Percentiles rank a stretch among this genome's conserved stretches.
Evolutionary conservation across 2,329 filamentous ascomycete genomes (phyloP).

Genomic region (Calonectria naviculata): DNA sequence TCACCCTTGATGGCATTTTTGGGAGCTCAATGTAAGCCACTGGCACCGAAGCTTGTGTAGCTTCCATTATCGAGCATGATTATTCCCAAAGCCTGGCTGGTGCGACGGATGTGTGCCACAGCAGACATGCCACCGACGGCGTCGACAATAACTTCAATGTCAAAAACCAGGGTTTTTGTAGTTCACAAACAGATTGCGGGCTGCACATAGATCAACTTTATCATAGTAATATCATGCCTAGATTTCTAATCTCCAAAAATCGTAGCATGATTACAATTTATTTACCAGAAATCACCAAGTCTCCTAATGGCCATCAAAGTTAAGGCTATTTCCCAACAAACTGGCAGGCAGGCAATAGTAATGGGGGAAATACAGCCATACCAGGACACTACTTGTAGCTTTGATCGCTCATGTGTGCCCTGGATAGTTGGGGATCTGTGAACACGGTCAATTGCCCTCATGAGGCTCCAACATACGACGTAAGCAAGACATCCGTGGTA

Average conservation of each 20-base stretch:
- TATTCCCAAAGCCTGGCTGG: constrained; percentile 11
- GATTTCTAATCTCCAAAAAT: not conserved
- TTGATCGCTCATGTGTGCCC: not conserved
- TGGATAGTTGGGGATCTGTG: not conserved
- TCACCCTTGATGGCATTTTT: constrained; percentile 7
- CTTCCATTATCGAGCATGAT: constrained; percentile 17
- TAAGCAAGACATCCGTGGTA: too few species aligned
- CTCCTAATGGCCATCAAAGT: not conserved
- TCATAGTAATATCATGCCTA: not conserved
- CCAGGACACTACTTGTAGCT: not conserved
- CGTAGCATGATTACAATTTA: not conserved
- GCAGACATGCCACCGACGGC: constrained; percentile 24
- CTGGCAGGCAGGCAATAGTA: not conserved
- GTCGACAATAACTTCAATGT: constrained; percentile 11
- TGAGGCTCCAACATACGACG: not conserved
- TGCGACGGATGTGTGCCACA: constrained; percentile 20
- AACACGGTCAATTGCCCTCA: not conserved
- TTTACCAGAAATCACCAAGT: not conserved
- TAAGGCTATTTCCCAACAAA: not conserved
- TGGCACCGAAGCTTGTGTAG: constrained; percentile 21
- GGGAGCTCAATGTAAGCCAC: constrained; percentile 20
- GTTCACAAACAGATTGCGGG: not conserved
- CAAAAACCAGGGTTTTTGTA: not conserved
- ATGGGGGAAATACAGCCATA: not conserved
- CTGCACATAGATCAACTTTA: not conserved